phyloP scores from a whole-genome alignment of 768 basidiomycete genomes.

The Boletus sp. region DNA sequence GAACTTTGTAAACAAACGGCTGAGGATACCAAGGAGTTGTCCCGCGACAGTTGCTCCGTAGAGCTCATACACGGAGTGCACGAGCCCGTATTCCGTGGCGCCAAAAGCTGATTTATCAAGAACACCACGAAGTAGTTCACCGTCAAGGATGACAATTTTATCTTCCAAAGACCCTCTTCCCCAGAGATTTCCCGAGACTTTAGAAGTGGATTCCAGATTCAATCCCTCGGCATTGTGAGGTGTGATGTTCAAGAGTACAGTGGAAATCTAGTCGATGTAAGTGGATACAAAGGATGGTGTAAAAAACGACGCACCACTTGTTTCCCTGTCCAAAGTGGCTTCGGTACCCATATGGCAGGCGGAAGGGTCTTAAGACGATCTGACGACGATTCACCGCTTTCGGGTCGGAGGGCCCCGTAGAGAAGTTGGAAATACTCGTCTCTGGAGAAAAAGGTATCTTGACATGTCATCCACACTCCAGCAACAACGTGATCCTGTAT shows the following conservation, averaged over 20 bases:
- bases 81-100: conserved; percentile 92
- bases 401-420: conserved; percentile 90
- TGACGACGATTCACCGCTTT: conserved; percentile 61
- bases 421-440: conserved; percentile 96
- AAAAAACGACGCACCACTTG: conserved; percentile 71
- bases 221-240: conserved; percentile 77
- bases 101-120: conserved; percentile 98
- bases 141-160: conserved; percentile 86
- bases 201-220: conserved; percentile 82
- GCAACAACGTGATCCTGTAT: conserved; percentile 99
- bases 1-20: conserved; percentile 94
- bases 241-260: conserved; percentile 88
- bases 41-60: conserved; percentile 91
- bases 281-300: background rate
- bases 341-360: conserved; percentile 90
- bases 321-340: conserved; percentile 95
- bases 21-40: conserved; percentile 87
- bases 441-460: conserved; percentile 90
- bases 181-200: conserved; percentile 88
- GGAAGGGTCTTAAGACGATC: conserved; percentile 76
- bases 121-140: conserved; percentile 90
- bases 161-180: conserved; percentile 77
- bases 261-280: conserved; percentile 69
- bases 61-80: conserved; percentile 95
- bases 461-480: conserved; percentile 98